Conservation (phyloP, 257 asterid genomes). For the Oldenlandia corymbosa region DNA sequence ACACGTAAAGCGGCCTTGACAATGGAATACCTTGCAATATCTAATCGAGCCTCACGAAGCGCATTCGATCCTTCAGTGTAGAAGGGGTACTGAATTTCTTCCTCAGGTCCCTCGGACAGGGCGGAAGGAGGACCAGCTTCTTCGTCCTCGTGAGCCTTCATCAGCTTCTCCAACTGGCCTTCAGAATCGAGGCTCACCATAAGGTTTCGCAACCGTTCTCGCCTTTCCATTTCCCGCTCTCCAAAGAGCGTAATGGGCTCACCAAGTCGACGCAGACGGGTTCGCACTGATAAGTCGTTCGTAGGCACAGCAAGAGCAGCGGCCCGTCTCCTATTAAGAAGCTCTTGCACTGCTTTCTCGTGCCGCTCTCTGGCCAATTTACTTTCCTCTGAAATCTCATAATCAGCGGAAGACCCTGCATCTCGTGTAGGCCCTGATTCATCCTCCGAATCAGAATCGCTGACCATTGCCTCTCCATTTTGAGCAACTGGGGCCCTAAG, state of each 20-base stretch:
- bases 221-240: slow-evolving; percentile 95
- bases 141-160: slow-evolving; percentile 96
- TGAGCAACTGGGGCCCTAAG: slow-evolving; percentile 43
- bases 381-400: slow-evolving; percentile 84
- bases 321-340: slow-evolving; percentile 74
- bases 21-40: slow-evolving; percentile 68
- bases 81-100: slow-evolving; percentile 79
- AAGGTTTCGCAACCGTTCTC: slow-evolving; percentile 70
- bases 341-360: slow-evolving; percentile 87
- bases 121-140: slow-evolving; percentile 54
- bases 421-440: slow-evolving; percentile 32
- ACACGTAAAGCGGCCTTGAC: slow-evolving; percentile 76
- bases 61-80: slow-evolving; percentile 81
- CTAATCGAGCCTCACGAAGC: slow-evolving; percentile 60
- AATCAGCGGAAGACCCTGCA: slow-evolving; percentile 40
- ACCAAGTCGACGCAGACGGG: slow-evolving; percentile 81
- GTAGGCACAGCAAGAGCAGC: slow-evolving; percentile 96
- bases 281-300: slow-evolving; percentile 79
- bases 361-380: slow-evolving; percentile 55
- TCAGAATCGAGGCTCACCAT: slow-evolving; percentile 82
- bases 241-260: slow-evolving; percentile 94
- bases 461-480: slow-evolving; percentile 44
- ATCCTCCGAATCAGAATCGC: slow-evolving; percentile 69
- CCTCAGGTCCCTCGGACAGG: slow-evolving; percentile 48
- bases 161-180: slow-evolving; percentile 81